Evolutionary conservation across 257 asterid genomes (phyloP), one percentile per base, ranked within the genome.

Genomic region (Solanum okadae): DNA sequence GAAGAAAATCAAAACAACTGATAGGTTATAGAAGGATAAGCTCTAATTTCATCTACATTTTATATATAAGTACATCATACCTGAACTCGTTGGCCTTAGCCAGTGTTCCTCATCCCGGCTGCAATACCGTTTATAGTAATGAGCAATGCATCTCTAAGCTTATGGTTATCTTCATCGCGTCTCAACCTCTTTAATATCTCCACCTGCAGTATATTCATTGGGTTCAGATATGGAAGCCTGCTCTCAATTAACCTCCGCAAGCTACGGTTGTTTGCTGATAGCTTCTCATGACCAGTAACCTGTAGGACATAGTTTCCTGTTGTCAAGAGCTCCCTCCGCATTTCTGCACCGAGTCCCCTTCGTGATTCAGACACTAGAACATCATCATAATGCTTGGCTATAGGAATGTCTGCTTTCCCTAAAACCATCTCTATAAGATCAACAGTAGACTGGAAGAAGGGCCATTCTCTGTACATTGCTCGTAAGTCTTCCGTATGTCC

Each of bases 61-160:
- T 49, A 49, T 49, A 10, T 44, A 52, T 52, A 5, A 52, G 63
- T 15, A 52, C 63, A 5, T 16, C 63, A 52, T 52, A 52, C 63
- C 68, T 81, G n/a, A 29, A 46, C 42, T 27, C 25, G 3, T 27
- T 18, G 20, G 29, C 10, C 86, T 46, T 89, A 95, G 71, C 99
- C 98, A 0, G 98, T 96, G 93, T 97, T 95, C 91, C 98, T 95
- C 98, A 97, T 97, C 84, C 99, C 99, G 76, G 99, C 99, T 73
- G 98, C 99, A 85, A 97, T 97, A 73, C 99, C 99, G 22, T 97
- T 97, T 15, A 97, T 93, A 34, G 98, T 94, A 31, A 97, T 95
- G 14, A 96, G 98, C 92, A 97, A 89, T 11, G 98, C 98, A 86
- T 97, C 99, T 84, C 98, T 88, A 34, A 97, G 94, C 88, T 95